phyloP scores from a whole-genome alignment of 192 early-diverging fungal genomes.

The Ramicandelaber brevisporus region DNA sequence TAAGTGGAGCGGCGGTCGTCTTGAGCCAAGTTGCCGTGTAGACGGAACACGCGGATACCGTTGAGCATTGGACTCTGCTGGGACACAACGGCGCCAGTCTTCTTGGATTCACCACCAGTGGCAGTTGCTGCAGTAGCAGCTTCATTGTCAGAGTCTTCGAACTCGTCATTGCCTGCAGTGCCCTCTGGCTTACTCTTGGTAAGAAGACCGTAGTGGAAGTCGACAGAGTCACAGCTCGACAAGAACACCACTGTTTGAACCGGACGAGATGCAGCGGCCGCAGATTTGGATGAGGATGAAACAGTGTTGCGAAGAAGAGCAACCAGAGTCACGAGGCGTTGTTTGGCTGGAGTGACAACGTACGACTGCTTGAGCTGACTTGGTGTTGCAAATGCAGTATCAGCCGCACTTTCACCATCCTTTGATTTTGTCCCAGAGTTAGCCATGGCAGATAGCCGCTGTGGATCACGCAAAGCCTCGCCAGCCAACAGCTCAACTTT shows the following conservation, averaged over 20 bases:
- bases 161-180: slow-evolving; percentile 4
- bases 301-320: slow-evolving; percentile 38
- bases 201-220: slow-evolving; percentile 78
- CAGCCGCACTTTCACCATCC: slow-evolving; percentile 1
- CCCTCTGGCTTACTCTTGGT: slow-evolving; percentile 20
- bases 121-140: slow-evolving; percentile 5
- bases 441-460: slow-evolving; percentile 40
- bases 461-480: slow-evolving; percentile 44
- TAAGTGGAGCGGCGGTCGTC: slow-evolving; percentile 49
- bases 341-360: slow-evolving; percentile 68
- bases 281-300: slow-evolving; percentile 10
- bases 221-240: slow-evolving; percentile 77
- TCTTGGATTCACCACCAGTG: slow-evolving; percentile 1
- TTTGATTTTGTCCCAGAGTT: slow-evolving; percentile 1
- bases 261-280: not conserved
- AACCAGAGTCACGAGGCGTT: slow-evolving; percentile 64
- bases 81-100: too few relatives aligned
- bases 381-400: slow-evolving; percentile 23
- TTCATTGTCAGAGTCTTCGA: slow-evolving; percentile 4
- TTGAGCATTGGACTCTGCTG: slow-evolving; percentile 7
- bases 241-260: slow-evolving; percentile 73
- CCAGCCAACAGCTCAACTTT: slow-evolving; percentile 65
- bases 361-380: slow-evolving; percentile 72
- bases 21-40: slow-evolving; percentile 79
- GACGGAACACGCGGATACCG: slow-evolving; percentile 41